Conservation (phyloP, 2,329 filamentous ascomycete genomes). For the Cadophora sp. region DNA sequence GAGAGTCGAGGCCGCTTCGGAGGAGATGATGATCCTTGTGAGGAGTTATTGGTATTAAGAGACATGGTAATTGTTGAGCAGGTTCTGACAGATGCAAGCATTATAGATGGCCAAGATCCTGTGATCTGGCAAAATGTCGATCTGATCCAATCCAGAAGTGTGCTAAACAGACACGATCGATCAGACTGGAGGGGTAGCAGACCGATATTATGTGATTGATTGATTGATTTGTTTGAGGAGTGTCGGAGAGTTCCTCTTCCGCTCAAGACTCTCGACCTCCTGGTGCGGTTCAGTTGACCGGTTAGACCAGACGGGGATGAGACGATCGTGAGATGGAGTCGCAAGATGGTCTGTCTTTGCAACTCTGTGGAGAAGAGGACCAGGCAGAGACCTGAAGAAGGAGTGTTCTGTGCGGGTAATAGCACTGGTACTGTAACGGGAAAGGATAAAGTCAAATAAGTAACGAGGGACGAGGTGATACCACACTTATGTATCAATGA, state of each 20-base stretch:
- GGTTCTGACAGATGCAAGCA: conserved; percentile 38
- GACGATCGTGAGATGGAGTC: conserved; percentile 16
- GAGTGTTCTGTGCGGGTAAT: conserved; percentile 13
- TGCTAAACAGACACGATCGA: conserved; percentile 1
- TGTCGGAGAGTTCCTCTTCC: conserved; percentile 16
- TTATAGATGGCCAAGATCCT: conserved; percentile 35
- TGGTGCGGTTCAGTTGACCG: conserved; percentile 12
- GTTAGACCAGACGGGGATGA: conserved; percentile 14
- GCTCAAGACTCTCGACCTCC: conserved; percentile 4
- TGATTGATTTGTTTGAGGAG: conserved; percentile 14
- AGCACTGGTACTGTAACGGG: conserved; percentile 5
- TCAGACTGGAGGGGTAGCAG: conserved; percentile 3
- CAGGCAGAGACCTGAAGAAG: conserved; percentile 4
- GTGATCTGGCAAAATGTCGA: conserved; percentile 25
- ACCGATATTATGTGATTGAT: conserved; percentile 13
- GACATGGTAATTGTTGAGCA: conserved; percentile 41
- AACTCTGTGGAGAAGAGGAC: conserved; percentile 7
- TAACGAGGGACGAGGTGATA: conserved; percentile 15
- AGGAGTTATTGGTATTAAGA: conserved; percentile 32
- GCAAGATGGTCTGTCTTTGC: conserved; percentile 11
- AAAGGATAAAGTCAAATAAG: conserved; percentile 18
- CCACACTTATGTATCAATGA: conserved; percentile 34
- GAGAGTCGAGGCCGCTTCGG: conserved; percentile 58
- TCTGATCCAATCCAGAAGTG: conserved; percentile 11
- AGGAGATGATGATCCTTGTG: conserved; percentile 35